A percentile compares a stretch with the other conserved stretches of the same genome.
phyloP scores from a whole-genome alignment of 306 rosid genomes.

The Castanea sativa region DNA sequence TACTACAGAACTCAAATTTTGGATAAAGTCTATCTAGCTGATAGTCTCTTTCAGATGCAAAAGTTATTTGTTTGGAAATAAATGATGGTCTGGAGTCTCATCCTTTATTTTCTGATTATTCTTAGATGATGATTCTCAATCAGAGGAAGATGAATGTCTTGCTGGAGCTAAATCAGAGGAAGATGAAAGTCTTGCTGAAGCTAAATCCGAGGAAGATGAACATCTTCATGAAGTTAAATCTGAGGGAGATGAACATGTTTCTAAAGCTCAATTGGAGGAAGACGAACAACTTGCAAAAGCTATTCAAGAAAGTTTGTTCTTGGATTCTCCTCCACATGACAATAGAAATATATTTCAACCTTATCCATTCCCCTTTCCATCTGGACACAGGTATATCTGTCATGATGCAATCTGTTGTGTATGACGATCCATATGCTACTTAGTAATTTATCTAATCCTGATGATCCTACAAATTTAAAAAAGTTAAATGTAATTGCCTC shows the following conservation, averaged over 20 bases:
- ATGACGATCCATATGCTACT: neutral
- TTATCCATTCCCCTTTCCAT: slow-evolving; percentile 41
- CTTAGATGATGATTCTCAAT: slow-evolving; percentile 54
- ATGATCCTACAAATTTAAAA: neutral
- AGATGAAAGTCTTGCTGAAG: slow-evolving; percentile 30
- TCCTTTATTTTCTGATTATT: slow-evolving; percentile 20
- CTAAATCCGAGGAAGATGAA: slow-evolving; percentile 34
- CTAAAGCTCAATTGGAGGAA: slow-evolving; percentile 74
- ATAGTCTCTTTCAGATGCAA: neutral
- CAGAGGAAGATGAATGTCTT: slow-evolving; percentile 45
- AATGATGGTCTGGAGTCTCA: slow-evolving; percentile 5
- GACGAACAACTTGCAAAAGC: slow-evolving; percentile 96
- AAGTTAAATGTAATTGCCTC: neutral
- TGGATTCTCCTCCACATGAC: slow-evolving; percentile 56
- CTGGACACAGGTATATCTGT: slow-evolving; percentile 69
- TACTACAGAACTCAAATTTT: neutral
- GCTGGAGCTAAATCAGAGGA: slow-evolving; percentile 37
- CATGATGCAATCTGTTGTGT: slow-evolving; percentile 16
- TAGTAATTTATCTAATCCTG: neutral
- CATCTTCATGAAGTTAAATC: slow-evolving; percentile 25
- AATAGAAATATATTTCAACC: slow-evolving; percentile 56
- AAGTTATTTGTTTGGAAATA: neutral
- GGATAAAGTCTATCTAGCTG: neutral
- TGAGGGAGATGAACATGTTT: slow-evolving; percentile 48
- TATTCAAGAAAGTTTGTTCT: slow-evolving; percentile 76